Evolutionary conservation across 495 filamentous ascomycete species (phyloP).

Genomic region (Hypomontagnella monticulosa): DNA sequence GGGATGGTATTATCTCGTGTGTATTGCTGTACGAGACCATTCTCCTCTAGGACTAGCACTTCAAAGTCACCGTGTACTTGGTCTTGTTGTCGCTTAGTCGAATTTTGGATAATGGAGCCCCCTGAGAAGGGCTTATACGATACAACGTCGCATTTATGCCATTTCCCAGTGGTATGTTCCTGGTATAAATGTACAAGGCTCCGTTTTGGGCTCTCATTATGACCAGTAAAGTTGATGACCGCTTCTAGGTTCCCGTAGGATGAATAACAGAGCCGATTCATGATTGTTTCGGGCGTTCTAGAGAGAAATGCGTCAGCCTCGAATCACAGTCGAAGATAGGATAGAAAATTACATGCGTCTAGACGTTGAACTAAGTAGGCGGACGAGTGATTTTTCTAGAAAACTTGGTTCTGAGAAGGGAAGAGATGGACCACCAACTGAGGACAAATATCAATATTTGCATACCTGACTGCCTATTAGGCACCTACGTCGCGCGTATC

Average conservation of each 20-base stretch:
- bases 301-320: too few relatives aligned
- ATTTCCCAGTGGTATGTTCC: conserved; percentile 25
- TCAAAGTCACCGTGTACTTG: conserved; percentile 36
- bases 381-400: too few relatives aligned
- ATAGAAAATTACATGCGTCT: too few relatives aligned
- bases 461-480: too few relatives aligned
- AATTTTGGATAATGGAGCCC: conserved; percentile 38
- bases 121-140: conserved; percentile 16
- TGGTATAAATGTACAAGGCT: conserved; percentile 28
- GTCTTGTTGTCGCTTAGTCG: neutral
- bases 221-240: conserved; percentile 28
- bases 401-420: too few relatives aligned
- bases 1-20: conserved; percentile 27
- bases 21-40: conserved; percentile 29
- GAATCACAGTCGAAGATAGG: too few relatives aligned
- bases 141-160: conserved; percentile 5
- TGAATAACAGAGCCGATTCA: too few relatives aligned
- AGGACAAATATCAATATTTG: too few relatives aligned
- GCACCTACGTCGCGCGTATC: too few relatives aligned
- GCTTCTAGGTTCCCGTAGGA: conserved; percentile 32
- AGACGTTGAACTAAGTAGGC: too few relatives aligned
- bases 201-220: conserved; percentile 5
- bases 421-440: too few relatives aligned
- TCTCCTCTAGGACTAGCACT: conserved; percentile 32
- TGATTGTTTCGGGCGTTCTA: too few relatives aligned